These are phyloP conservation scores for Xylariomycetidae sp. DNA, from an alignment of 2,329 filamentous ascomycete species.

Conservation along the genomic window DNA sequence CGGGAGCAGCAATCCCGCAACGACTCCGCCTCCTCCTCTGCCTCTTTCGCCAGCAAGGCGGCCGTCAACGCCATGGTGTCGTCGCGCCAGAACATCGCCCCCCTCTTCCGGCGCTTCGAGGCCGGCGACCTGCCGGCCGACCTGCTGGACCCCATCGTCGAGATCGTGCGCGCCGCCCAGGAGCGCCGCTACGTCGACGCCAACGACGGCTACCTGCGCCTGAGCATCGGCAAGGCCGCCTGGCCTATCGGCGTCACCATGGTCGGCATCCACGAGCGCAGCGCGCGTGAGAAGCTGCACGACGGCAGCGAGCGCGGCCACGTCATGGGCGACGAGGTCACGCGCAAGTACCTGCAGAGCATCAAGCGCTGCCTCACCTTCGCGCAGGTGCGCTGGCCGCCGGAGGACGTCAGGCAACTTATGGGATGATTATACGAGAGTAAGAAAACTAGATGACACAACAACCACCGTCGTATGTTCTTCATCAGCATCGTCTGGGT, in stretches of 20 bases:
- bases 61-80: slow-evolving; percentile 82
- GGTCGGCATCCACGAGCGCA: slow-evolving; percentile 98
- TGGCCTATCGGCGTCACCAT: slow-evolving; percentile 99
- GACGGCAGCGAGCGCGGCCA: slow-evolving; percentile 82
- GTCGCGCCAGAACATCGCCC: slow-evolving; percentile 80
- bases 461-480: too few relatives aligned
- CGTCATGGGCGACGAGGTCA: slow-evolving; percentile 95
- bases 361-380: slow-evolving; percentile 97
- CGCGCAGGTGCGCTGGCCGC: slow-evolving; percentile 94
- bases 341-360: slow-evolving; percentile 92
- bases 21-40: neutral
- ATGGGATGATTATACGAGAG: too few relatives aligned
- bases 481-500: too few relatives aligned
- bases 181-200: slow-evolving; percentile 90
- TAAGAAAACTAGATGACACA: too few relatives aligned
- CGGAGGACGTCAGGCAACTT: slow-evolving; percentile 83
- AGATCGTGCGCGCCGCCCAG: slow-evolving; percentile 89
- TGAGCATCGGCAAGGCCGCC: slow-evolving; percentile 93
- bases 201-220: slow-evolving; percentile 85
- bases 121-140: slow-evolving; percentile 71
- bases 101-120: slow-evolving; percentile 86
- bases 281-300: slow-evolving; percentile 90
- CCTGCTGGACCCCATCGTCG: slow-evolving; percentile 74
- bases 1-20: slow-evolving; percentile 40
- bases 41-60: slow-evolving; percentile 72